Evolutionary conservation across 345 rosid species (phyloP), one percentile per base, ranked within the genome.

Genomic region (Erysimum cheiranthoides): DNA sequence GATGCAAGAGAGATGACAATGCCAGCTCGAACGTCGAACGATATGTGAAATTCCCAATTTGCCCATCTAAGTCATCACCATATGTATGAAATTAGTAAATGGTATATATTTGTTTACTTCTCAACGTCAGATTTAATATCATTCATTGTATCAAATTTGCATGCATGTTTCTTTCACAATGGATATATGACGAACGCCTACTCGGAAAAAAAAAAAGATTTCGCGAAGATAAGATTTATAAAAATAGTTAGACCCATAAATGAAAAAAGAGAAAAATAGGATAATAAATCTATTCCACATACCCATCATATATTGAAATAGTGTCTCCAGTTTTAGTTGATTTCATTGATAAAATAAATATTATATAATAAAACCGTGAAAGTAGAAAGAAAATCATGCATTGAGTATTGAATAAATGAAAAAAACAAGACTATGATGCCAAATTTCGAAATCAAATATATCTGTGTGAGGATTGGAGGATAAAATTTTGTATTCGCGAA

Each of bases 41-140:
- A 81, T 4, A 88, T n/a, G 60, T 85, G 88, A 42, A 88, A 86
- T 11, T 39, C 81, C 87, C 90, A 86, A 3, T 88, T 86, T 16
- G 84, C 76, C 90, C 89, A 86, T 17, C 90, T 88, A 46, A 46
- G 1, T 46, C 4, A 52, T 17, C 50, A 61, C 10, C 36, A 68
- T 34, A 9, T 47, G 5, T 57, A 36, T 35, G 18, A 36, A 46
- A 9, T 67, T 17, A 36, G 8, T 28, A 66, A 56, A 25, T 46
- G 32, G 16, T 12, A 16, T 16, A 6, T 16, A 34, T 31, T 25
- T 30, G 13, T 12, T 14, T 57, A 8, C 54, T 5, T 16, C 8
- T 30, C 17, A 36, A 49, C 51, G 27, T 71, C 13, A 10, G 42
- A 38, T 50, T 8, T 66, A 21, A 2, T 8, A 17, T 27, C 59